These are phyloP conservation scores for Dichotomocladium elegans DNA, from an alignment of 371 early-diverging fungal species.

Conservation along the genomic window DNA sequence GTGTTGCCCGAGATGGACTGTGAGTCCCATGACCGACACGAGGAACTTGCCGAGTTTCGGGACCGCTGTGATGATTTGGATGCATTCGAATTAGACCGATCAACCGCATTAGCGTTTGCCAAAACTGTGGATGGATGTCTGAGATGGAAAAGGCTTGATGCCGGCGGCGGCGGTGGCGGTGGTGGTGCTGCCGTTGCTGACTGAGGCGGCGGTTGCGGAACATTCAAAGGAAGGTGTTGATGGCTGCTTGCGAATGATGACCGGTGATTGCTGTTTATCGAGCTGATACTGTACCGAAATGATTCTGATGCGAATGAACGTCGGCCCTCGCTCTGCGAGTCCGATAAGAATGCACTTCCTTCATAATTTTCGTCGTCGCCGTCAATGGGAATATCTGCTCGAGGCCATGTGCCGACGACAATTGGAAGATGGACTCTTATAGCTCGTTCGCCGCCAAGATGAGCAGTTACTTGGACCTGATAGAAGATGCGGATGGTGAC, in stretches of 20 bases:
- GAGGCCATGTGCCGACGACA: conserved; percentile 45
- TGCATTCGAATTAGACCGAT: conserved; percentile 29
- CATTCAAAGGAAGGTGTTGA: too few relatives aligned
- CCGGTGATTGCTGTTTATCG: not conserved
- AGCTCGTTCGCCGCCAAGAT: conserved; percentile 10
- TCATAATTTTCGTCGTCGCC: conserved; percentile 41
- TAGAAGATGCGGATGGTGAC: conserved; percentile 34
- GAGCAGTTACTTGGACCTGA: conserved; percentile 19
- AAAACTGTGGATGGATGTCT: too few relatives aligned
- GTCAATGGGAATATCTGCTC: conserved; percentile 42
- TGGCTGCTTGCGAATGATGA: not conserved
- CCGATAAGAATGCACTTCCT: not conserved
- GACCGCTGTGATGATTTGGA: conserved; percentile 25
- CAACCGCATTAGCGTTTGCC: conserved; percentile 3
- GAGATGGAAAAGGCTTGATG: too few relatives aligned
- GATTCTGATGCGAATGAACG: not conserved
- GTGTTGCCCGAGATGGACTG: conserved; percentile 21
- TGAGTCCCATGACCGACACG: conserved; percentile 22
- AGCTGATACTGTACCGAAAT: not conserved
- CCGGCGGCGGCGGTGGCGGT: too few relatives aligned
- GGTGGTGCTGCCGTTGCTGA: too few relatives aligned
- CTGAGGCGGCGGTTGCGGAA: too few relatives aligned
- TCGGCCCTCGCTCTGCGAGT: not conserved
- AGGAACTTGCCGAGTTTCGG: too few relatives aligned
- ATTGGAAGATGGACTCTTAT: conserved; percentile 30